These are phyloP conservation scores for Leptographium flavum DNA, from an alignment of 2,329 filamentous ascomycete genomes.

Conservation along the genomic window DNA sequence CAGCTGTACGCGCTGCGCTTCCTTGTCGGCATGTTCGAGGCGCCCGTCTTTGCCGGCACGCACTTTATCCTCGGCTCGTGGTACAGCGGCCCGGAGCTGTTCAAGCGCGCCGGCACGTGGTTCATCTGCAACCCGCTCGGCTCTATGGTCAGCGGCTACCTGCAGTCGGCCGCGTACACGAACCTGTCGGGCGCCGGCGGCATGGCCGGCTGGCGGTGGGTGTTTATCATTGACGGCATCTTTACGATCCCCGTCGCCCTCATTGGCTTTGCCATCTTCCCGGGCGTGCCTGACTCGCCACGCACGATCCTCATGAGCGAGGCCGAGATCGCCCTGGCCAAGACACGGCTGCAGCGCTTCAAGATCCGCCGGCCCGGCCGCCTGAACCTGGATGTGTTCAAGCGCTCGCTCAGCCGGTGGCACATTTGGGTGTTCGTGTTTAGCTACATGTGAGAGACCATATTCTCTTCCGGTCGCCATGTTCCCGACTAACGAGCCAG, in stretches of 20 bases:
- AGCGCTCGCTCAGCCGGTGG: constrained; percentile 30
- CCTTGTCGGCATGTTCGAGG: constrained; percentile 19
- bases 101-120: constrained; percentile 15
- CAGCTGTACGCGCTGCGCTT: constrained; percentile 19
- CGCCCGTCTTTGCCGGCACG: constrained; percentile 17
- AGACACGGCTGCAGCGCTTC: constrained; percentile 17
- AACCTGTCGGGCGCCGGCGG: constrained; percentile 35
- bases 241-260: constrained; percentile 41
- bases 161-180: constrained; percentile 39
- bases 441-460: constrained; percentile 29
- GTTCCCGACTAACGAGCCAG: background rate
- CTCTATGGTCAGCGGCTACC: constrained; percentile 20
- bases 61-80: constrained; percentile 9
- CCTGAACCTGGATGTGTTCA: constrained; percentile 27
- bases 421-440: constrained; percentile 35
- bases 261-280: constrained; percentile 31
- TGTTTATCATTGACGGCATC: constrained; percentile 40
- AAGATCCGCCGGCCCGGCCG: constrained; percentile 23
- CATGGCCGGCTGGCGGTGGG: constrained; percentile 35
- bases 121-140: constrained; percentile 13
- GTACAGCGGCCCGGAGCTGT: constrained; percentile 14
- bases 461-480: background rate
- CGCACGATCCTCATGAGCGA: background rate
- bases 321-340: constrained; percentile 5
- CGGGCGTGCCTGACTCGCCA: constrained; percentile 22